Evolutionary conservation across 805 yeast genomes (phyloP).

Genomic region (Suhomyces kilbournensis): DNA sequence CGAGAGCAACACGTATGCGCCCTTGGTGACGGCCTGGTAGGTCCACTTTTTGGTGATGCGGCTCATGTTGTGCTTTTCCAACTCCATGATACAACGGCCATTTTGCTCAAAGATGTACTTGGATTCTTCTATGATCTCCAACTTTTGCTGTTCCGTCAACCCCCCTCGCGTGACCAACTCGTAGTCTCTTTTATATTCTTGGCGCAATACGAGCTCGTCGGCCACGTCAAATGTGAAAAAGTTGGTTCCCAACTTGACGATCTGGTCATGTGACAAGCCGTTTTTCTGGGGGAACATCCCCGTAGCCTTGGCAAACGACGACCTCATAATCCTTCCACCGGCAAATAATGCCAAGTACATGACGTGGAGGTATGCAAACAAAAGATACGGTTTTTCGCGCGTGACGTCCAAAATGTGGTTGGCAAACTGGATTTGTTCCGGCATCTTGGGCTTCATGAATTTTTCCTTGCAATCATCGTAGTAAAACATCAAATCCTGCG

Average conservation of each 20-base stretch:
- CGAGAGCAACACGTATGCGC: constrained; percentile 44
- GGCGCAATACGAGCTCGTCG: constrained; percentile 63
- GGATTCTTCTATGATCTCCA: constrained; percentile 66
- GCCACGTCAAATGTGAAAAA: constrained; percentile 68
- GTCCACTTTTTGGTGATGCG: constrained; percentile 54
- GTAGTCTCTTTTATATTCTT: constrained; percentile 68
- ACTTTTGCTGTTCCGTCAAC: constrained; percentile 69
- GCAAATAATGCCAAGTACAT: constrained; percentile 84
- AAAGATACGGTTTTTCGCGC: constrained; percentile 60
- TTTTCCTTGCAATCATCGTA: constrained; percentile 55
- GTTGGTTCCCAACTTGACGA: constrained; percentile 61
- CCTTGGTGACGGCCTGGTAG: constrained; percentile 51
- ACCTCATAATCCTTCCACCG: constrained; percentile 74
- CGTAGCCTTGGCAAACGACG: constrained; percentile 60
- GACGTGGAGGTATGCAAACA: constrained; percentile 81
- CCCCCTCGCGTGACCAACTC: constrained; percentile 71
- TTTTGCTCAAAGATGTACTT: constrained; percentile 63
- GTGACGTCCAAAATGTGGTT: constrained; percentile 57
- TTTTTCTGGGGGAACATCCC: constrained; percentile 74
- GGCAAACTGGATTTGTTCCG: constrained; percentile 59
- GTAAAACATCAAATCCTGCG: constrained; percentile 64
- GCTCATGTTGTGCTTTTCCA: constrained; percentile 61
- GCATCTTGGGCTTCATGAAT: constrained; percentile 55
- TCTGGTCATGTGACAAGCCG: constrained; percentile 63
- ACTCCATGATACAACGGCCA: constrained; percentile 58